A percentile compares a stretch with the other conserved stretches of the same genome.
phyloP scores from a whole-genome alignment of 1,139 yeast species.

The Pichia cactophila region DNA sequence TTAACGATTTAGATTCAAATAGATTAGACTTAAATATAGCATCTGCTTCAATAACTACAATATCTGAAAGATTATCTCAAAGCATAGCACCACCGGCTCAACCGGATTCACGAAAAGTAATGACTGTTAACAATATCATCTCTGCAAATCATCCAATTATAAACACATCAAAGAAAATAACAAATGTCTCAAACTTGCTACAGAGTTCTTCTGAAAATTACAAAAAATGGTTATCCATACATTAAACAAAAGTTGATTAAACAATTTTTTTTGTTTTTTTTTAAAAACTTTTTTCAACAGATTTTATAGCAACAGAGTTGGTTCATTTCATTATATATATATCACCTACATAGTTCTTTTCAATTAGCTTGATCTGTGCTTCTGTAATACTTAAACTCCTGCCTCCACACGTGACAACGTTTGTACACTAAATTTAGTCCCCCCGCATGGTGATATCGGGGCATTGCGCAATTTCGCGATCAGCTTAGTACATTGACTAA shows the following conservation, averaged over 20 bases:
- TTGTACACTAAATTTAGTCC: neutral
- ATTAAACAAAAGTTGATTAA: conserved; percentile 6
- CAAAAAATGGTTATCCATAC: conserved; percentile 27
- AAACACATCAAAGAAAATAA: conserved; percentile 8
- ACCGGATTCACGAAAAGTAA: neutral
- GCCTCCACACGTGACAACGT: too few relatives aligned
- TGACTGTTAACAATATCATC: neutral
- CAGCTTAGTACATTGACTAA: neutral
- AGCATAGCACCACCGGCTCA: neutral
- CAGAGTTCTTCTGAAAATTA: conserved; percentile 27
- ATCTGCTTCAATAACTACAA: conserved; percentile 2
- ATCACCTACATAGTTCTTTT: too few relatives aligned
- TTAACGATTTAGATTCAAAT: conserved; percentile 25
- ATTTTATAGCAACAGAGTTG: neutral
- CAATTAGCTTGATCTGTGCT: too few relatives aligned
- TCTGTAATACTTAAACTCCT: neutral
- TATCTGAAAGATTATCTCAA: conserved; percentile 7
- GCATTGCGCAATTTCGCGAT: neutral
- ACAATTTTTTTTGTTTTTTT: too few relatives aligned
- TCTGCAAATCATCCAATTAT: neutral
- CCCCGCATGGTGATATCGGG: neutral
- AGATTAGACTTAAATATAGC: conserved; percentile 21
- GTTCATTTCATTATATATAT: too few relatives aligned
- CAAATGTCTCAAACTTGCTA: conserved; percentile 24
- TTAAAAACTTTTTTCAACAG: too few relatives aligned